Percentiles rank a stretch among this genome's conserved stretches.
phyloP scores from a whole-genome alignment of 2,329 filamentous ascomycete species.

The Pseudopithomyces chartarum region DNA sequence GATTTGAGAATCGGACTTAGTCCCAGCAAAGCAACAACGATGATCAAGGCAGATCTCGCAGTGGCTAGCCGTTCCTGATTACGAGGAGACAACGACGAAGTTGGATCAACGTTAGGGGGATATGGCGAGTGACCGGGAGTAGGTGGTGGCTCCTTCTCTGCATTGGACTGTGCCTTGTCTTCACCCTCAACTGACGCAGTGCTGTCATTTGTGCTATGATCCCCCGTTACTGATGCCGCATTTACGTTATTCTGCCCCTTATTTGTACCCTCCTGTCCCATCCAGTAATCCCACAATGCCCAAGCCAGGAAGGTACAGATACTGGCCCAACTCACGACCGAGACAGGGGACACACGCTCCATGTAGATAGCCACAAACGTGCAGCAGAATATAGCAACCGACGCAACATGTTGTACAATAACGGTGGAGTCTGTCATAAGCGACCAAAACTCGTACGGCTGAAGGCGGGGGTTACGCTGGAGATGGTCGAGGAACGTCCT shows the following conservation, averaged over 20 bases:
- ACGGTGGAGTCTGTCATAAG: slow-evolving; percentile 93
- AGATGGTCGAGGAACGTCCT: slow-evolving; percentile 95
- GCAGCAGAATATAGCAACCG: slow-evolving; percentile 90
- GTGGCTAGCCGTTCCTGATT: slow-evolving; percentile 74
- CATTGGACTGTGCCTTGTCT: slow-evolving; percentile 29
- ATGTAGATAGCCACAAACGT: slow-evolving; percentile 92
- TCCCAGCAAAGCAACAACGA: slow-evolving; percentile 89
- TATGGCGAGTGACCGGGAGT: slow-evolving; percentile 47
- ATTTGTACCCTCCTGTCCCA: slow-evolving; percentile 69
- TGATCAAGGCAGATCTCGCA: slow-evolving; percentile 88
- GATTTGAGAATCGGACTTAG: slow-evolving; percentile 96
- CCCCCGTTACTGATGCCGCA: slow-evolving; percentile 24
- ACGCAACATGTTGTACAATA: slow-evolving; percentile 95
- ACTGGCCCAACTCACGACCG: slow-evolving; percentile 84
- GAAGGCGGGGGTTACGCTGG: slow-evolving; percentile 88
- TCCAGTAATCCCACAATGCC: slow-evolving; percentile 91
- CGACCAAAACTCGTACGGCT: slow-evolving; percentile 98
- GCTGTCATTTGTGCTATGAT: slow-evolving; percentile 16
- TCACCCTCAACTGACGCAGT: slow-evolving; percentile 25
- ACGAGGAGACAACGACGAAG: slow-evolving; percentile 55
- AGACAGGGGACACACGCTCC: slow-evolving; percentile 85
- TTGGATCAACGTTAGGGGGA: slow-evolving; percentile 42
- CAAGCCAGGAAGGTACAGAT: slow-evolving; percentile 84
- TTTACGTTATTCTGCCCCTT: slow-evolving; percentile 45
- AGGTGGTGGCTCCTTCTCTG: slow-evolving; percentile 11